These are phyloP conservation scores for Solanum corneliomulleri DNA, from an alignment of 257 asterid genomes.

Conservation along the genomic window DNA sequence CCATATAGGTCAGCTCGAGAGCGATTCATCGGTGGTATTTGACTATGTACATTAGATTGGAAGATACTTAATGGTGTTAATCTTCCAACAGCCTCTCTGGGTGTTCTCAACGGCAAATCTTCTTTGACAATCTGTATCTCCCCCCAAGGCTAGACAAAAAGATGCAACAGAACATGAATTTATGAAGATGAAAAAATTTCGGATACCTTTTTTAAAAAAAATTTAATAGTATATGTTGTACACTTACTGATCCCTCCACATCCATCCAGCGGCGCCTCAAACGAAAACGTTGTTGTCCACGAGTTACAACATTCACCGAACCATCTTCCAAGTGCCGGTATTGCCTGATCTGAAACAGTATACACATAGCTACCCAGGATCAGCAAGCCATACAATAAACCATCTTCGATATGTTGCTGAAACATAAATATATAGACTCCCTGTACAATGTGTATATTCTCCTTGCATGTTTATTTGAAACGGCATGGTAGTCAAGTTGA, in stretches of 20 bases:
- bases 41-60: constrained; percentile 6
- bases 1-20: constrained; percentile 13
- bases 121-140: constrained; percentile 78
- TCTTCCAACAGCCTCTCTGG: constrained; percentile 77
- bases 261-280: constrained; percentile 77
- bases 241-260: constrained; percentile 75
- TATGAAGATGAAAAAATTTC: neutral
- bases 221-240: neutral
- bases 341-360: constrained; percentile 64
- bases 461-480: neutral
- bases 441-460: neutral
- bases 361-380: neutral
- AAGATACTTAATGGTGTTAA: constrained; percentile 45
- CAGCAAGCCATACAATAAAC: neutral
- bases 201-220: neutral
- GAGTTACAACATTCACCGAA: constrained; percentile 77
- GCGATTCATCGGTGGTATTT: constrained; percentile 9
- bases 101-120: constrained; percentile 79
- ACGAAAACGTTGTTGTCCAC: constrained; percentile 93
- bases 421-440: neutral
- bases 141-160: constrained; percentile 55
- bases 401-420: neutral
- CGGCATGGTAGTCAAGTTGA: neutral
- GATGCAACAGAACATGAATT: neutral
- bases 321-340: constrained; percentile 87